A percentile compares a stretch with the other conserved stretches of the same genome.
Conservation (phyloP, 345 rosid species). For the Ricinus communis region DNA sequence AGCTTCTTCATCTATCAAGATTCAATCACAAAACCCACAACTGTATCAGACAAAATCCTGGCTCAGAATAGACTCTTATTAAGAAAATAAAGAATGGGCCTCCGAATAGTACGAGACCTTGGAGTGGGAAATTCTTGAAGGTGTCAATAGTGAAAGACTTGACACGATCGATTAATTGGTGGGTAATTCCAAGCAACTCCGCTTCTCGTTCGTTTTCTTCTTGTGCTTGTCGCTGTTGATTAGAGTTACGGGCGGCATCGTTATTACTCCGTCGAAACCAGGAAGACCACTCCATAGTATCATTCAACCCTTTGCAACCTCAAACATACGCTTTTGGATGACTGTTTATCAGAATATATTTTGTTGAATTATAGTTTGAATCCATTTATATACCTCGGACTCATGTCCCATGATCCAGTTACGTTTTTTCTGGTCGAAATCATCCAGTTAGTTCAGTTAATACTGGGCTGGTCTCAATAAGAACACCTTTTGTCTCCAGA, state of each 20-base stretch:
- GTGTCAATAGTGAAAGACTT: conserved; percentile 68
- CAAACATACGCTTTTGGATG: too few species aligned
- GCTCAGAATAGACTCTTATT: too few species aligned
- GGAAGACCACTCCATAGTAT: conserved; percentile 48
- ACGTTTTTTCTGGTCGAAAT: too few species aligned
- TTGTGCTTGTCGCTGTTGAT: conserved; percentile 8
- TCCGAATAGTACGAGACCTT: conserved; percentile 51
- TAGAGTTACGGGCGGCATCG: conserved; percentile 21
- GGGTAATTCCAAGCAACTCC: conserved; percentile 60
- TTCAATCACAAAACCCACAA: conserved; percentile 8
- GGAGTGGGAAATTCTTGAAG: conserved; percentile 67
- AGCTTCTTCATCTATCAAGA: conserved; percentile 43
- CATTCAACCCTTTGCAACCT: too few species aligned
- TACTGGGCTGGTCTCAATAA: too few species aligned
- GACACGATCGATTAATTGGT: conserved; percentile 52
- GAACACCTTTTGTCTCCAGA: too few species aligned
- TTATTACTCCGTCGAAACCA: conserved; percentile 53
- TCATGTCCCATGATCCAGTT: too few species aligned
- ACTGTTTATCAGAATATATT: too few species aligned
- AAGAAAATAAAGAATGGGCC: too few species aligned
- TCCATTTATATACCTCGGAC: too few species aligned
- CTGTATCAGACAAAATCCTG: neutral
- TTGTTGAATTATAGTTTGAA: too few species aligned
- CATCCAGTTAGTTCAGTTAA: too few species aligned
- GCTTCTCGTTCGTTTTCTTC: conserved; percentile 25